Conservation (phyloP, 2,329 filamentous ascomycete species). For the Aspergillus carbonarius region DNA sequence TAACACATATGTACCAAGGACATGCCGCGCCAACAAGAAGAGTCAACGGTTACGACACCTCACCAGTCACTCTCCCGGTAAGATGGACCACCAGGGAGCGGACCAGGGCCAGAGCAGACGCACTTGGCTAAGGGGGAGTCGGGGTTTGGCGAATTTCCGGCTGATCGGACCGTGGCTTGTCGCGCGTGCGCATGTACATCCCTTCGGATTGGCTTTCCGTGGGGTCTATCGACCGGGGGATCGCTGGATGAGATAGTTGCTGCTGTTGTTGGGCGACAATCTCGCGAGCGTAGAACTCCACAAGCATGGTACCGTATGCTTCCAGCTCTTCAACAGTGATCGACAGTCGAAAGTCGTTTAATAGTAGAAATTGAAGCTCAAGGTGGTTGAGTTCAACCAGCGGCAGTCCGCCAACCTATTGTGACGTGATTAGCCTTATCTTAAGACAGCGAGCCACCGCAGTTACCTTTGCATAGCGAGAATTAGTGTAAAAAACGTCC, state of each 20-base stretch:
- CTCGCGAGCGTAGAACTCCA: slow-evolving; percentile 95
- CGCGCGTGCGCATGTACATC: slow-evolving; percentile 36
- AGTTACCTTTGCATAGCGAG: slow-evolving; percentile 93
- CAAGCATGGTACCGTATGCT: slow-evolving; percentile 96
- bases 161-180: slow-evolving; percentile 23
- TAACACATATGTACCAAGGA: slow-evolving; percentile 6
- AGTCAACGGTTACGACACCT: slow-evolving; percentile 3
- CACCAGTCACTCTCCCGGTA: background rate
- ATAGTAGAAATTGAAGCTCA: slow-evolving; percentile 88
- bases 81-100: background rate
- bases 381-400: slow-evolving; percentile 91
- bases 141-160: slow-evolving; percentile 33
- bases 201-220: slow-evolving; percentile 26
- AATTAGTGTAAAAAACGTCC: slow-evolving; percentile 98
- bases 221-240: slow-evolving; percentile 21
- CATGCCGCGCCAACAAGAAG: slow-evolving; percentile 20
- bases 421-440: background rate
- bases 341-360: slow-evolving; percentile 94
- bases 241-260: slow-evolving; percentile 17
- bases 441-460: background rate
- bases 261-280: slow-evolving; percentile 64
- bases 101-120: background rate
- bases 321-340: slow-evolving; percentile 94
- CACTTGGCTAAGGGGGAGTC: slow-evolving; percentile 31
- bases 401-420: slow-evolving; percentile 87